Evolutionary conservation across 495 filamentous ascomycete species (phyloP).

Genomic region (Clohesyomyces aquaticus): DNA sequence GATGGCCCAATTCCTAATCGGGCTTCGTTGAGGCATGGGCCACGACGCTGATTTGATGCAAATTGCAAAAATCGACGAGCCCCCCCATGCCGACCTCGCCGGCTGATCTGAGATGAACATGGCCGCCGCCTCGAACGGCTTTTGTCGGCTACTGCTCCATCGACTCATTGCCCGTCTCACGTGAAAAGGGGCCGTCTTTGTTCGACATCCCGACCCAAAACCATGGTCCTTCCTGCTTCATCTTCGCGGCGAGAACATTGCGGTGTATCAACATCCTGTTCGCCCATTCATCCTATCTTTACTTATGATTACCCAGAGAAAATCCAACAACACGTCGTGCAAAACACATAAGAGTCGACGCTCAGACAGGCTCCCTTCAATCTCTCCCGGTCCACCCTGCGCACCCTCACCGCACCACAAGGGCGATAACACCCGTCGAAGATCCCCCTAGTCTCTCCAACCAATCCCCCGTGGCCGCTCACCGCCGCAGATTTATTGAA

Average conservation of each 20-base stretch:
- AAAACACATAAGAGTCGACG: not conserved
- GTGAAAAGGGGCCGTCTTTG: conserved; percentile 16
- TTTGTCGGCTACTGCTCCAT: not conserved
- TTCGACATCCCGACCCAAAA: not conserved
- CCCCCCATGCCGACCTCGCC: conserved; percentile 4
- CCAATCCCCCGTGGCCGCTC: conserved; percentile 18
- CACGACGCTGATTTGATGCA: conserved; percentile 12
- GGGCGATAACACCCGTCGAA: conserved; percentile 23
- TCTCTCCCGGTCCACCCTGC: conserved; percentile 4
- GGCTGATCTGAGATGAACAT: conserved; percentile 26
- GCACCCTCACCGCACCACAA: not conserved
- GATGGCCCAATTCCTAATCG: conserved; percentile 29
- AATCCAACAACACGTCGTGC: not conserved
- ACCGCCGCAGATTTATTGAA: conserved; percentile 5
- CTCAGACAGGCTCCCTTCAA: conserved; percentile 9
- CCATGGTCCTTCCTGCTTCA: conserved; percentile 11
- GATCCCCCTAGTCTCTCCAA: conserved; percentile 13
- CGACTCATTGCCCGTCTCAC: not conserved
- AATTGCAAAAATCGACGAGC: conserved; percentile 23
- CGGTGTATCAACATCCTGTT: conserved; percentile 11
- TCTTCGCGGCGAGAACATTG: conserved; percentile 2
- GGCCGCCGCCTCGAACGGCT: not conserved
- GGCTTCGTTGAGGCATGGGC: conserved; percentile 1
- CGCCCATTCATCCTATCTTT: conserved; percentile 16
- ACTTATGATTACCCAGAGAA: not conserved